These are phyloP conservation scores for Quercus parvula DNA, from an alignment of 306 rosid genomes.

Conservation along the genomic window DNA sequence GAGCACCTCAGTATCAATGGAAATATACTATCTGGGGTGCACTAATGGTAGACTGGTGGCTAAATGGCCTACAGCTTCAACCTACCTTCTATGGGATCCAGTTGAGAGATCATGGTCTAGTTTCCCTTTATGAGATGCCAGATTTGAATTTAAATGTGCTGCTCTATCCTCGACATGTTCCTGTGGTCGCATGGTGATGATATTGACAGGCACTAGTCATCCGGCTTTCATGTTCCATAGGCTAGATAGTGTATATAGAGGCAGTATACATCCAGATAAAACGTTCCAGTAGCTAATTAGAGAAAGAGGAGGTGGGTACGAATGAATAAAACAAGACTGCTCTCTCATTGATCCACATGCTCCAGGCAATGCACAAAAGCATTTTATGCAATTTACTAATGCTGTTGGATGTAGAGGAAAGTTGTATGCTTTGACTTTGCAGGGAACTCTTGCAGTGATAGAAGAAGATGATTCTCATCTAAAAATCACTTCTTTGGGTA, in stretches of 20 bases:
- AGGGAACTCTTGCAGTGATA: conserved; percentile 7
- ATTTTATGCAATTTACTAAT: conserved; percentile 17
- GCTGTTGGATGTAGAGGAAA: conserved; percentile 17
- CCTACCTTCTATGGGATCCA: conserved; percentile 12
- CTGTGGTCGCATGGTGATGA: neutral
- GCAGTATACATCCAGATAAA: conserved; percentile 11
- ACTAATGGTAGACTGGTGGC: conserved; percentile 17
- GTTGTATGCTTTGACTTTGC: conserved; percentile 3
- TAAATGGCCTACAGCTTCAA: neutral
- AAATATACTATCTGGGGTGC: conserved; percentile 9
- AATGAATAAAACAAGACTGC: conserved; percentile 22
- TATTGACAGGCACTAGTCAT: conserved; percentile 9
- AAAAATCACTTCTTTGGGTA: conserved; percentile 8
- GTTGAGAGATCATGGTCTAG: neutral
- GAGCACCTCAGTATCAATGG: conserved; percentile 14
- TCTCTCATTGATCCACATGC: conserved; percentile 5
- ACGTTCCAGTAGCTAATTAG: neutral
- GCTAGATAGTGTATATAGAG: neutral
- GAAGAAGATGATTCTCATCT: neutral
- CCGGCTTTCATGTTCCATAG: conserved; percentile 13
- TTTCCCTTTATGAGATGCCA: conserved; percentile 12
- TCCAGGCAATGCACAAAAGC: neutral
- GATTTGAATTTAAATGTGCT: conserved; percentile 7
- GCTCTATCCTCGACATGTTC: conserved; percentile 17
- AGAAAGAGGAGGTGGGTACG: neutral